Evolutionary conservation across 139 green algal species (phyloP).

Genomic region (Dunaliella sp.): DNA sequence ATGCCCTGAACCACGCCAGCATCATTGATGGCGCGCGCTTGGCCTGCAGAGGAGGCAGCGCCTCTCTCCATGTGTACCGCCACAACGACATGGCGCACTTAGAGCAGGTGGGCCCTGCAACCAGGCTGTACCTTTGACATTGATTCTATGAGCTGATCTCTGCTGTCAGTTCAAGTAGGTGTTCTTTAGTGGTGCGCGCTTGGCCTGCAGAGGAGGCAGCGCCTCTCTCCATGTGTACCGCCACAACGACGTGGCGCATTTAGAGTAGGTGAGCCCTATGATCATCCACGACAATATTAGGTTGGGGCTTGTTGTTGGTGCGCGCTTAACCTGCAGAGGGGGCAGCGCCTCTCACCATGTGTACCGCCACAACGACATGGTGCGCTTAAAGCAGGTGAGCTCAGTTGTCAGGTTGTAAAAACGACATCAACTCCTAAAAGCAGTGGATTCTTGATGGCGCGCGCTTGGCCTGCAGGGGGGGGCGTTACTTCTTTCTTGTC

Average conservation of each 20-base stretch:
- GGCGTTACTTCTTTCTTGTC: no score
- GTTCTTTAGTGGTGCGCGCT: constrained; percentile 87
- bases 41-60: constrained; percentile 30
- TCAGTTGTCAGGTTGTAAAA: no score
- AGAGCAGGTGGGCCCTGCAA: constrained; percentile 36
- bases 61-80: constrained; percentile 68
- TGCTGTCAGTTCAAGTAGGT: no score
- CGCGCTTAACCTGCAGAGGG: constrained; percentile 52
- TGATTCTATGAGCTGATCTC: no score
- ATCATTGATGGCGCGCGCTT: constrained; percentile 91
- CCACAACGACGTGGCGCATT: constrained; percentile 87
- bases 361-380: constrained; percentile 90
- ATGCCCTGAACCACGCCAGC: constrained; percentile 95
- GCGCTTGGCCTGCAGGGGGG: constrained; percentile 53
- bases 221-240: constrained; percentile 69
- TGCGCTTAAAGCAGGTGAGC: no score
- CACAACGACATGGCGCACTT: constrained; percentile 91
- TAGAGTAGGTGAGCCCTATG: constrained; percentile 50
- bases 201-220: constrained; percentile 45
- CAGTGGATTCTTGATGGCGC: constrained; percentile 95
- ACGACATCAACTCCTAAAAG: no score
- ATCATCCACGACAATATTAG: no score
- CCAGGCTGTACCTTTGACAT: no score
- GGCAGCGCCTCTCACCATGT: constrained; percentile 51
- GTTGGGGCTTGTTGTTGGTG: constrained; percentile 95